These are phyloP conservation scores for Backusella tarrabulga DNA, from an alignment of 192 early-diverging fungal genomes.

Conservation along the genomic window DNA sequence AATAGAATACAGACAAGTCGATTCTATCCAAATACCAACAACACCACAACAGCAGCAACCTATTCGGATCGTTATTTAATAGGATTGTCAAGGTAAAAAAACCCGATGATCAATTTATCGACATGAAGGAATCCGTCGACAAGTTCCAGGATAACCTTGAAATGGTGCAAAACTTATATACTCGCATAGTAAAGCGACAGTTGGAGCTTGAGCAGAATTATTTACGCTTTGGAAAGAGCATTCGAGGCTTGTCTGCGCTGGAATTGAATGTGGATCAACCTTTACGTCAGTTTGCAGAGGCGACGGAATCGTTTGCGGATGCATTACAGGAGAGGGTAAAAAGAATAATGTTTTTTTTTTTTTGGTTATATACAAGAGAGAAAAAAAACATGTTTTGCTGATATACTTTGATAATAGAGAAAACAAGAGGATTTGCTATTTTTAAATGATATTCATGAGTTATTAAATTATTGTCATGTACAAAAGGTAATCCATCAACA, in stretches of 20 bases:
- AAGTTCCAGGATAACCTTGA: slow-evolving; percentile 86
- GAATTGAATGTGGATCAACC: slow-evolving; percentile 85
- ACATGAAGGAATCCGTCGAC: slow-evolving; percentile 78
- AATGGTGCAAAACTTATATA: slow-evolving; percentile 82
- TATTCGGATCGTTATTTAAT: slow-evolving; percentile 84
- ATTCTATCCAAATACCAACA: background rate
- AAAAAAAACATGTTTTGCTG: background rate
- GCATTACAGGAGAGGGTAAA: slow-evolving; percentile 70
- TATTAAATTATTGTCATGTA: slow-evolving; percentile 75
- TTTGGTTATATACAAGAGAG: no score
- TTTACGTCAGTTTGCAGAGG: slow-evolving; percentile 75
- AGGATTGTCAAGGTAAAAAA: slow-evolving; percentile 88
- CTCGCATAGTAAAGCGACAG: slow-evolving; percentile 72
- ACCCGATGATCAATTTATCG: slow-evolving; percentile 82
- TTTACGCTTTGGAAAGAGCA: slow-evolving; percentile 69
- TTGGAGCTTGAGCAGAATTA: slow-evolving; percentile 77
- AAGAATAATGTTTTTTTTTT: background rate
- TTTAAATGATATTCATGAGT: slow-evolving; percentile 80
- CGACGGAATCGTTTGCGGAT: slow-evolving; percentile 64
- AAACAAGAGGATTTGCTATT: slow-evolving; percentile 68
- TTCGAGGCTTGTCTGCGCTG: slow-evolving; percentile 75
- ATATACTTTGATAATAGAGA: slow-evolving; percentile 26
- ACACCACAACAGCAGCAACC: background rate
- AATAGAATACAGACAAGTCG: slow-evolving; percentile 3
- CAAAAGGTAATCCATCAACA: slow-evolving; percentile 53